Evolutionary conservation across 2,329 filamentous ascomycete genomes (phyloP), one percentile per base, ranked within the genome.

Genomic region (Metarhizium anisopliae): DNA sequence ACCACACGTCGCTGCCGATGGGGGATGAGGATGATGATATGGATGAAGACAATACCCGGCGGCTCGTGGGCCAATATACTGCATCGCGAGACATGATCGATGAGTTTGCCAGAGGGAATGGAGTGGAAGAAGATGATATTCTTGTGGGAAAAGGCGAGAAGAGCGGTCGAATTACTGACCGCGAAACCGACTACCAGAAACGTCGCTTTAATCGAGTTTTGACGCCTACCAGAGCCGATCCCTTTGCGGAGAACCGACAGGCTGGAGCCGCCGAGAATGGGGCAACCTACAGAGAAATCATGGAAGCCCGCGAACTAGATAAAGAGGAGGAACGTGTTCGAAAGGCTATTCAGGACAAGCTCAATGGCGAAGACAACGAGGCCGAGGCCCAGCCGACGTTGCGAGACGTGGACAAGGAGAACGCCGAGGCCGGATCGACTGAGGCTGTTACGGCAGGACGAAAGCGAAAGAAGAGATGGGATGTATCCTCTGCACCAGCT

Each of bases 111-210:
- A 85, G 83, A 54, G 92, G 92, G 55, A 79, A 81, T 59, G 92
- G 89, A 47, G 90, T 93, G 30, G 93, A 95, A 69, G 93, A 96
- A 73, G 90, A 93, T 57, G 95, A 99, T 66, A 86, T 93, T 6
- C 78, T 99, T 59, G 80, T 91, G 52, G 89, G 87, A 49, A 84
- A 86, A 63, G 81, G 83, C 63, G 94, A 97, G 77, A 89, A 93
- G 74, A 89, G 90, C 70, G 91, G 88, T 56, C 86, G 93, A 64
- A 97, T 99, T 67, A 80, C 86, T 59, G 93, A 95, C 68, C 87
- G 94, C 66, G 93, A 97, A 77, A 95, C 91, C 60, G 93, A 97
- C 68, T 99, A 99, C 70, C 95, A 99, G 74, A 96, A 95, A 74
- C 89, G 92, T 62, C 85, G 92, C 58, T 95, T 95, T 71, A 86